phyloP scores from a whole-genome alignment of 257 asterid genomes.

The Petunia axillaris region DNA sequence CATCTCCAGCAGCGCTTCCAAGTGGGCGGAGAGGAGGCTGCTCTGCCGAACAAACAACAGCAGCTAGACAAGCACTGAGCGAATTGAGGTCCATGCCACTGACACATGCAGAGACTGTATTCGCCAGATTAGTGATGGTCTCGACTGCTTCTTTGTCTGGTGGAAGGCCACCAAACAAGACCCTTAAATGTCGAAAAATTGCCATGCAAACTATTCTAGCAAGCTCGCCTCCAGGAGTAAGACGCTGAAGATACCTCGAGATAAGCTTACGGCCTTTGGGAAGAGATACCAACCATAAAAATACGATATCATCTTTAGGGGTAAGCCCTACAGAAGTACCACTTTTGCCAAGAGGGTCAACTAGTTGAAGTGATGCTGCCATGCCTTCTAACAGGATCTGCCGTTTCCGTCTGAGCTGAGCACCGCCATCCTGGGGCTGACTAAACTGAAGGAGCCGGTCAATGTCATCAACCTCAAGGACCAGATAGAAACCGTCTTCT shows the following conservation, averaged over 20 bases:
- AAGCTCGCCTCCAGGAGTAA: conserved; percentile 75
- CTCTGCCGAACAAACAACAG: conserved; percentile 81
- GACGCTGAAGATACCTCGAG: conserved; percentile 70
- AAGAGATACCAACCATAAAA: conserved; percentile 65
- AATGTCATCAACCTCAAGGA: conserved; percentile 76
- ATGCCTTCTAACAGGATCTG: conserved; percentile 79
- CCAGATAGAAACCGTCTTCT: conserved; percentile 74
- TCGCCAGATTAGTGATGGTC: conserved; percentile 57
- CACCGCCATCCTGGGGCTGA: conserved; percentile 79
- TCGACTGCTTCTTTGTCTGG: conserved; percentile 59
- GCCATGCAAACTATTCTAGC: conserved; percentile 88
- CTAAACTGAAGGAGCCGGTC: conserved; percentile 64
- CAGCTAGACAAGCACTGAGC: conserved; percentile 89
- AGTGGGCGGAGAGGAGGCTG: conserved; percentile 91
- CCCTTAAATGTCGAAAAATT: conserved; percentile 80
- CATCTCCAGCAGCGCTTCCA: conserved; percentile 80
- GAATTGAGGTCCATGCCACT: conserved; percentile 83
- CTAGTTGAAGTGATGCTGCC: conserved; percentile 88
- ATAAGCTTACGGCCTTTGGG: conserved; percentile 78
- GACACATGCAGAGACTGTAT: conserved; percentile 54
- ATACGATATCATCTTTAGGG: conserved; percentile 74
- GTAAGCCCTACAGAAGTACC: conserved; percentile 62
- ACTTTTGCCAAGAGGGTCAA: conserved; percentile 74
- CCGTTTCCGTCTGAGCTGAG: conserved; percentile 73
- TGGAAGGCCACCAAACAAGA: conserved; percentile 83